A percentile compares a stretch with the other conserved stretches of the same genome.
Evolutionary conservation across 495 filamentous ascomycete genomes (phyloP).

Genomic region (Penicillium soppii): DNA sequence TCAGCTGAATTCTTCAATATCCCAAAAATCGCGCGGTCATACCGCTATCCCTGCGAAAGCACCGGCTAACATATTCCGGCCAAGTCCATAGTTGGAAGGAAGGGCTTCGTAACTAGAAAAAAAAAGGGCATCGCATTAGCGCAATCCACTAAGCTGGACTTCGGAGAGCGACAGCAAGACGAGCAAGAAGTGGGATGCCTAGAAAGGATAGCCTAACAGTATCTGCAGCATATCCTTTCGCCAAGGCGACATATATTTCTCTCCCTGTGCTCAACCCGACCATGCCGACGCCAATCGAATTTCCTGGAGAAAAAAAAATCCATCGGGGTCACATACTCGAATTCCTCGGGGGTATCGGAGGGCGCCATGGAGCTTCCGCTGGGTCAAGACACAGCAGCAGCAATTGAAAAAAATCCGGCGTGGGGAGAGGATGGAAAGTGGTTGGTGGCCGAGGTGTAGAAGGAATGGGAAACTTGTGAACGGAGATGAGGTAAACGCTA

Average conservation of each 20-base stretch:
- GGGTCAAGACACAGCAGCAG: constrained; percentile 38
- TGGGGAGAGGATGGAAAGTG: constrained; percentile 3
- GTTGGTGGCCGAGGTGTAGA: neutral
- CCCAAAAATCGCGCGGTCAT: constrained; percentile 23
- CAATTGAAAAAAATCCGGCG: constrained; percentile 12
- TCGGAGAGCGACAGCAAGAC: neutral
- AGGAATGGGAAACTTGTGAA: constrained; percentile 6
- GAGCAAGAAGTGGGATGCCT: neutral
- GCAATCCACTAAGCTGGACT: neutral
- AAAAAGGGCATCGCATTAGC: constrained; percentile 21
- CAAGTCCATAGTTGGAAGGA: constrained; percentile 66
- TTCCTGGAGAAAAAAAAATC: constrained; percentile 4
- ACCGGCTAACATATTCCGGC: constrained; percentile 84
- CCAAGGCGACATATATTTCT: neutral
- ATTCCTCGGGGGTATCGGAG: constrained; percentile 44
- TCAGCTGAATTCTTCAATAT: constrained; percentile 7
- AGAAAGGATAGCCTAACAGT: neutral
- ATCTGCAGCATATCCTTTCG: neutral
- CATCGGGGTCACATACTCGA: constrained; percentile 39
- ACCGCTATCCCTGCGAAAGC: constrained; percentile 98
- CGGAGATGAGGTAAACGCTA: constrained; percentile 21
- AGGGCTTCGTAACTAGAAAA: constrained; percentile 65
- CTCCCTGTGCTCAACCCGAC: neutral
- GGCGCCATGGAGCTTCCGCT: constrained; percentile 44
- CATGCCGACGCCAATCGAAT: neutral